Conservation (phyloP, 345 rosid genomes). For the Lepidium sativum region DNA sequence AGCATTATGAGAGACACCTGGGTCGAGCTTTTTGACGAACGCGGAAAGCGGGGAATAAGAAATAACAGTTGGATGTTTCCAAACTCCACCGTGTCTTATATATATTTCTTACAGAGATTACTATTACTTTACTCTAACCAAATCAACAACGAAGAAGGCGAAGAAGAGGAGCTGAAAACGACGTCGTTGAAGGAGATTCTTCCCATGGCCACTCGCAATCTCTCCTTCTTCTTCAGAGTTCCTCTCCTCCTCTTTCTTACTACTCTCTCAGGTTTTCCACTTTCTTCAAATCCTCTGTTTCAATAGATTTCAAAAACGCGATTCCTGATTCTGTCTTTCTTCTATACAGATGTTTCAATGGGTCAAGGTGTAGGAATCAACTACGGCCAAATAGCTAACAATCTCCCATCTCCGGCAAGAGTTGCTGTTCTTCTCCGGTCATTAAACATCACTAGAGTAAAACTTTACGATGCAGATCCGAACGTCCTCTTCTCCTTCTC, state of each 20-base stretch:
- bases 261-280: conserved; percentile 41
- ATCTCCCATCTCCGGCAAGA: conserved; percentile 69
- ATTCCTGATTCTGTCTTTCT: not conserved
- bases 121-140: not conserved
- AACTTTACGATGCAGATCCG: conserved; percentile 81
- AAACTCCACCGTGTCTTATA: not conserved
- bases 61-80: not conserved
- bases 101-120: not conserved
- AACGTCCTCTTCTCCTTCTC: conserved; percentile 71
- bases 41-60: not conserved
- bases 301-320: not conserved
- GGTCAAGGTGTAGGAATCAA: conserved; percentile 63
- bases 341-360: not conserved
- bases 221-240: conserved; percentile 23
- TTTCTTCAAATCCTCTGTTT: not conserved
- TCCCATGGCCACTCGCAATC: conserved; percentile 18
- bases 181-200: conserved; percentile 14
- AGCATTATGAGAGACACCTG: conserved; percentile 9
- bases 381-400: conserved; percentile 84
- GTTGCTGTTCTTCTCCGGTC: conserved; percentile 55
- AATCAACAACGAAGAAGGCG: not conserved
- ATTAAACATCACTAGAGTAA: conserved; percentile 58
- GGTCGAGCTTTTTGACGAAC: not conserved
- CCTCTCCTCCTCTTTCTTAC: conserved; percentile 32
- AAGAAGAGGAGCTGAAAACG: conserved; percentile 1